Base-by-base conservation (phyloP, 2,329 filamentous ascomycete genomes). In the Clarireedia monteithiana region DNA sequence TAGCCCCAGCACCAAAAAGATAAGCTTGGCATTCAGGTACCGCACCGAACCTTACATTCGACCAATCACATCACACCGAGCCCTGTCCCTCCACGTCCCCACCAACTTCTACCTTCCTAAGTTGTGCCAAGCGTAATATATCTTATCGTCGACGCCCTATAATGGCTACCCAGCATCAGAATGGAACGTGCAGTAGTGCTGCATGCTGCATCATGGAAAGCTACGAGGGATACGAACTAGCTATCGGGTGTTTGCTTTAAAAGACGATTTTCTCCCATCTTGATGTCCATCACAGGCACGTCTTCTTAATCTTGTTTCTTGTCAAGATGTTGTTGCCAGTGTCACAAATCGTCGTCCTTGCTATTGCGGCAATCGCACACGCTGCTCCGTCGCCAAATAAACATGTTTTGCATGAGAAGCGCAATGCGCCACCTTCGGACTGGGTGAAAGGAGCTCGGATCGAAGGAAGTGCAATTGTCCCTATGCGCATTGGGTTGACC, bases 401-500 rank as follows among this genome's bases (percentile, higher is more conserved):
- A 15, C 55, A 62, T 56, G 55, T 55, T 4, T 10, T 63, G 10
- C 63, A 65, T 15, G 63, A 63, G 47, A 59, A 58, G 36, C 59
- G 63, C 23, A 38, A 56, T 17, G 6, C 47, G 26, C 46, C 56
- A n/a, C 20, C 57, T 4, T 56, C 54, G 27, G 54, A 60, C 40
- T 65, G 62, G 62, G 49, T 58, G 2, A 64, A 63, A 26, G 57
- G 49, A 12, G 56, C 52, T 49, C 59, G 56, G 15, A 53, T 64
- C 20, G 55, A 63, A 30, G 23, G 56, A 26, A 54, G 52, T 56
- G 58, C 61, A 14, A 57, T 60, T 23, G 61, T 77, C 36, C 74
- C 75, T 2, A 72, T 77, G 61, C 68, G 73, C 12, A 75, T 77
- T 58, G 74, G 73, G 7, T 60, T 77, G 51, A 70, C 68, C 3